Base-by-base conservation (phyloP, 2,329 filamentous ascomycete genomes). In the Colletotrichum zoysiae region DNA sequence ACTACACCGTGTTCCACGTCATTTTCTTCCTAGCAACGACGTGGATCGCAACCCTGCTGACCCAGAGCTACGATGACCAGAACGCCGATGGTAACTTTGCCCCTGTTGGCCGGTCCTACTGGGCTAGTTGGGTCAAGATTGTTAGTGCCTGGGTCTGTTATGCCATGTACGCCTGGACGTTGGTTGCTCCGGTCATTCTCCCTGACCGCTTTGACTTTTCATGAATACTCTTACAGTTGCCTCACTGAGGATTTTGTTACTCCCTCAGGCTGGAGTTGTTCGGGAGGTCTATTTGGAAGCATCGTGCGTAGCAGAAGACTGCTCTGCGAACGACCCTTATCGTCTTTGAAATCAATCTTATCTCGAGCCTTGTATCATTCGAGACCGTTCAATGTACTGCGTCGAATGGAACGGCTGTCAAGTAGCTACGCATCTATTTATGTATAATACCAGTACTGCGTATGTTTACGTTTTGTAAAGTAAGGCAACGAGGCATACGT, bases 121-220 rank as follows among this genome's bases (percentile, higher is more conserved):
- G 95, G 89, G 96, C 96, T 42, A 97, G 94, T 79, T 99, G 97
- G 96, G 95, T 98, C 76, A 99, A 99, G 90, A 98, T 99, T 81
- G 91, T 98, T 65, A 97, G 95, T 82, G 92, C 95, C 23, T 99
- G 96, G 96, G 91, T 96, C 66, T 99, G 96, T 84, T 98, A 99
- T 82, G 91, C 86, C 63, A 93, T 99, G 82, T 99, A 98, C 79
- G 89, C 91, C 38, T 99, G 96, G 96, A 97, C 94, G 23, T 82
- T 99, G 76, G 86, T 97, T 55, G 96, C 96, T 56, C 96, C 96
- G 3, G 87, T 97, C 48, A 82, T 97, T 56, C 81, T 97, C 77
- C 95, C 95, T 3, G 95, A 97, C 77, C 88, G 95, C 62, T 98
- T 98, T 79, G 94, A 94, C 60, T 85, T 86, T 76, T 84, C 82